Evolutionary conservation across 352 stramenopile species (phyloP).

Genomic region (Stephanocyclus meneghinianus): DNA sequence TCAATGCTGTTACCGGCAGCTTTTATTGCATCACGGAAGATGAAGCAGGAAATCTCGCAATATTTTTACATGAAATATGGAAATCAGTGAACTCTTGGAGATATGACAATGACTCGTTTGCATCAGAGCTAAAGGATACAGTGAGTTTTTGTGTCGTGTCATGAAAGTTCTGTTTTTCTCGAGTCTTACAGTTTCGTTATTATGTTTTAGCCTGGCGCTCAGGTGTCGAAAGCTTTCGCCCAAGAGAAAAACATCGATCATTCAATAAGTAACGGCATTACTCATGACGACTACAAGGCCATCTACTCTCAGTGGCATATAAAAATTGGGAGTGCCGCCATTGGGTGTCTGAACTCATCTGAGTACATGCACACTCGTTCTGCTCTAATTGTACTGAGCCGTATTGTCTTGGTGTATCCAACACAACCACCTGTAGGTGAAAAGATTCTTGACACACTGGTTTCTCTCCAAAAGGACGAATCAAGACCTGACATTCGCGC

Average conservation of each 20-base stretch:
- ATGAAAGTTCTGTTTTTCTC: neutral
- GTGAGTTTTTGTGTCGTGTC: conserved; percentile 19
- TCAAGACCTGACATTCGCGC: conserved; percentile 72
- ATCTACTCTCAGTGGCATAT: conserved; percentile 78
- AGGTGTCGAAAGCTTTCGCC: conserved; percentile 35
- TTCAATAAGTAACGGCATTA: conserved; percentile 35
- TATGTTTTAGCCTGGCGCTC: conserved; percentile 36
- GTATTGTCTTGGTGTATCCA: conserved; percentile 73
- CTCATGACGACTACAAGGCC: conserved; percentile 49
- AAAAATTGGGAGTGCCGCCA: conserved; percentile 55
- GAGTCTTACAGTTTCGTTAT: neutral
- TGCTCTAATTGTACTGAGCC: conserved; percentile 70
- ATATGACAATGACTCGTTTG: conserved; percentile 73
- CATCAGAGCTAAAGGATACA: conserved; percentile 64
- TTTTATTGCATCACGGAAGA: conserved; percentile 79
- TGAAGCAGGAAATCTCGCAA: conserved; percentile 73
- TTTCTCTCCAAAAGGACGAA: conserved; percentile 62
- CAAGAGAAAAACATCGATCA: conserved; percentile 23
- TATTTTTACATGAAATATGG: conserved; percentile 78
- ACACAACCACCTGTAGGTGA: conserved; percentile 68
- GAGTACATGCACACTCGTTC: conserved; percentile 82
- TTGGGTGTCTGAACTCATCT: conserved; percentile 70
- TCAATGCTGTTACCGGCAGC: conserved; percentile 60
- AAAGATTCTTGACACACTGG: conserved; percentile 62
- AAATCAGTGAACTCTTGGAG: conserved; percentile 74